Percentiles rank a stretch among this genome's conserved stretches.
phyloP scores from a whole-genome alignment of 2,329 filamentous ascomycete genomes.

The Fusarium verrucosum region DNA sequence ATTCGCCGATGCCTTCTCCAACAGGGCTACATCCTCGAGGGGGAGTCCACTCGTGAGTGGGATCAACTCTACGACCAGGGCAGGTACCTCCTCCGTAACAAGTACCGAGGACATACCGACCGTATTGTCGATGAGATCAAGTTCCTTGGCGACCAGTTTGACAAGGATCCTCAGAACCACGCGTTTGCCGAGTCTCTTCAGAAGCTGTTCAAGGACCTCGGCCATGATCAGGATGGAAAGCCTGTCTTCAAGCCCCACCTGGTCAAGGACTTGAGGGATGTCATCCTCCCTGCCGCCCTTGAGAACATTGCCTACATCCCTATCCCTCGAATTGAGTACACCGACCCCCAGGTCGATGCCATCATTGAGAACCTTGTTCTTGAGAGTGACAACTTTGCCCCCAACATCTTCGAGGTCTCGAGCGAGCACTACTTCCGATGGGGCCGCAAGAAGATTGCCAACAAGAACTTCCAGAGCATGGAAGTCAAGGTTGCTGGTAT shows the following conservation, averaged over 20 bases:
- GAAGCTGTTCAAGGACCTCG: constrained; percentile 88
- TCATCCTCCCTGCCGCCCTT: constrained; percentile 84
- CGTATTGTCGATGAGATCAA: constrained; percentile 89
- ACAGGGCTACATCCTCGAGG: constrained; percentile 90
- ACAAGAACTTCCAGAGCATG: constrained; percentile 81
- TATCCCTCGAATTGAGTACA: constrained; percentile 92
- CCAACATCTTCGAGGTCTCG: constrained; percentile 87
- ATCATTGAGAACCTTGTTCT: constrained; percentile 94
- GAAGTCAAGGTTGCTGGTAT: constrained; percentile 89
- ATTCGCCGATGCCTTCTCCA: constrained; percentile 85
- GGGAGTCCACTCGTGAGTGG: constrained; percentile 82
- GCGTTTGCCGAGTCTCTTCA: constrained; percentile 78
- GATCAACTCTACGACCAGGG: constrained; percentile 86
- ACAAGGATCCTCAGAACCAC: constrained; percentile 86
- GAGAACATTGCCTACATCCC: constrained; percentile 90
- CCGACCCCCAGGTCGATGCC: constrained; percentile 83
- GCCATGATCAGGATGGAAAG: constrained; percentile 85
- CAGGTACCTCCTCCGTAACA: constrained; percentile 84
- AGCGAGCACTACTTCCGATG: constrained; percentile 96
- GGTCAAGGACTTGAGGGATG: constrained; percentile 84
- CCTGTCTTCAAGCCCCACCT: constrained; percentile 91
- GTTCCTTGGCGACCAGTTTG: constrained; percentile 89
- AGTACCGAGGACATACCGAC: constrained; percentile 87
- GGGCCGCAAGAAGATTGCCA: constrained; percentile 87
- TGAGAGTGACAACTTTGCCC: constrained; percentile 96